Base-by-base conservation (phyloP, 1,139 yeast species). In the Yamadazyma mexicana region DNA sequence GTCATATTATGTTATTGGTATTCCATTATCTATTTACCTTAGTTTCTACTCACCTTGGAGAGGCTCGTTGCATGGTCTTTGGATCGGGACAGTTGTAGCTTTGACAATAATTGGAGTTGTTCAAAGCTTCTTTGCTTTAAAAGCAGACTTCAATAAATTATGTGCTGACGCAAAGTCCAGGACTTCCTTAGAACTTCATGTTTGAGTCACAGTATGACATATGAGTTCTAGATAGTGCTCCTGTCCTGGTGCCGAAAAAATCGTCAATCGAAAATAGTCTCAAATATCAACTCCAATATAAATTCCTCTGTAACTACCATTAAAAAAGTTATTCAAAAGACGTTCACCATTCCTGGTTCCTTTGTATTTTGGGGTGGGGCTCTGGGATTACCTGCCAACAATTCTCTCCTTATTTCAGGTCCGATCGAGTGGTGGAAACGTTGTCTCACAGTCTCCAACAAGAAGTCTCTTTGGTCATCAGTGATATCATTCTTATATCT, bases 401-500 rank as follows among this genome's bases (percentile, higher is more conserved):
- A 73, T 60, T 94, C 98, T 55, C 98, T 81, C 65, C 98, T 79
- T 42, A 92, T 88, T 60, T 91, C 98, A 2, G 96, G 95, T 2
- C 97, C 94, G 47, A 92, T 87, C 23, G 83, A 84, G 48, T 75
- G 85, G 58, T 92, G 99, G 39, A 83, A 83, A 64, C 96, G 85
- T 59, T 85, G 91, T 64, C 96, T 84, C 15, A 89, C 80, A 3
- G 96, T 91, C 54, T 92, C 98, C 58, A 92, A 66, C 46, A 92
- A 69, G 64, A 91, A 88, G 54, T 92, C 98, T 58, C 96, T 78
- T 71, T 92, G 99, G 59, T 94, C 98, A 54, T 88, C 96, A 12
- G 98, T 92, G 44, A 92, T 87, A 69, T 92, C 98, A 61, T 92
- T 91, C 64, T 92, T 92, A 63, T 92, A 92, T 49, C 96, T 77